Evolutionary conservation across 345 rosid species (phyloP), one percentile per base, ranked within the genome.

Genomic region (Eucalyptus urophylla): DNA sequence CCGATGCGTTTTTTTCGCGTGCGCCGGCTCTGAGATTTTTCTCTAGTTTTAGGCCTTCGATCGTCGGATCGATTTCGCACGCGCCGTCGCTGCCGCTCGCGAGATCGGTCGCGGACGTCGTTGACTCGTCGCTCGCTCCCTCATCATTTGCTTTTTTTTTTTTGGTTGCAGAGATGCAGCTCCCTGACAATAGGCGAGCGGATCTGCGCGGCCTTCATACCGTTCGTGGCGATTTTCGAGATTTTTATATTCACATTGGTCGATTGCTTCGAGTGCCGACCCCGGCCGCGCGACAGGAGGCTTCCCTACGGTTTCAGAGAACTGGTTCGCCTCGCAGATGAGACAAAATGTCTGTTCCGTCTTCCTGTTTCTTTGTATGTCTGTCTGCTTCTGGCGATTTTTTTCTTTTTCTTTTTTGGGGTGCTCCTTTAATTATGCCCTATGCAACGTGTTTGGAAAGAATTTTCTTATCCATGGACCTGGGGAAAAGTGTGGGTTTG

Each of bases 141-240:
- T 72, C 45, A 72, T 72, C 81, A 37, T 33, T 72, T 37, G 43
- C 11, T 37, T 9, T 9, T 6, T 27, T 11, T 76, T 87, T 58
- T 56, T 56, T 56, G 13, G 88, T 49, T 27, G 87, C 92, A 95
- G 97, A 90, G 92, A 88, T 95, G 93, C 88, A 94, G 95, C 85
- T 95, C 95, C 80, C 88, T 94, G 49, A 93, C 95, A 1, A 14
- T 96, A 8, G 96, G 97, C 13, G 98, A 97, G 90, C 88, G 93
- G 92, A 91, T 97, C 91, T 96, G 98, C 86, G 90, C 94, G 31
- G 95, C 91, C 49, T 93, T 95, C 89, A 87, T 95, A 44, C 99
- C 98, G 40, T 81, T 96, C 31, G 56, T 93, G 4, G 96, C 94
- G 29, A 44, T 95, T 44, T 27, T 95, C 25, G 97, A 97, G 88